Conservation (phyloP, 345 rosid species). For the Citrus sp. region DNA sequence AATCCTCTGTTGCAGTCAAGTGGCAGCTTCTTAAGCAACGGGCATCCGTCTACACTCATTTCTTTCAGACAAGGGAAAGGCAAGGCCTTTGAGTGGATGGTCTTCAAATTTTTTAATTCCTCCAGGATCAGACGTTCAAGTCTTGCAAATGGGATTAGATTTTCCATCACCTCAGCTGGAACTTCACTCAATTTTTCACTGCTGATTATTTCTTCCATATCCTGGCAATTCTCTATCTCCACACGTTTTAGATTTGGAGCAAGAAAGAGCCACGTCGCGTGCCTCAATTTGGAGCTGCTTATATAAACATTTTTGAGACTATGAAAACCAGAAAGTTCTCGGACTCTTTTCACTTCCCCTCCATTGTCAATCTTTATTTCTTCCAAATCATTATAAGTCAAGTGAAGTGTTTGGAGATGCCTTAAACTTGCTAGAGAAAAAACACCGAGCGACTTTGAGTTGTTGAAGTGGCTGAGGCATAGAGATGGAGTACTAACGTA, state of each 20-base stretch:
- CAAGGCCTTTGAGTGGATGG: not conserved
- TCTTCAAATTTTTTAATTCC: not conserved
- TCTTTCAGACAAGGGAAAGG: not conserved
- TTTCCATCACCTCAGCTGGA: not conserved
- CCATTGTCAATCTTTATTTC: not conserved
- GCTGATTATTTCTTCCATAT: not conserved
- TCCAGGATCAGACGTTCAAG: not conserved
- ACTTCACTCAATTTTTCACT: not conserved
- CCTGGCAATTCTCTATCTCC: too few relatives aligned
- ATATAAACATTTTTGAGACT: not conserved
- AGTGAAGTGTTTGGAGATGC: not conserved
- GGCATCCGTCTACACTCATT: not conserved
- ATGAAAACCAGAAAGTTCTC: not conserved
- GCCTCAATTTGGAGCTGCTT: not conserved
- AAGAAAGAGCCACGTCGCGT: conserved; percentile 22
- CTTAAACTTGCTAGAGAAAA: not conserved
- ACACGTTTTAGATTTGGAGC: conserved; percentile 12
- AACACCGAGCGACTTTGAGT: not conserved
- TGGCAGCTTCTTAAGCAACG: not conserved
- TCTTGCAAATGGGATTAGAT: not conserved
- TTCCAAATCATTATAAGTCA: not conserved
- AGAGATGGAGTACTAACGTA: not conserved
- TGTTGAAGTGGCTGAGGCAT: not conserved
- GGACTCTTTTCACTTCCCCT: not conserved
- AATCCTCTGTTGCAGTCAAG: not conserved